A percentile compares a stretch with the other conserved stretches of the same genome.
Conservation (phyloP, 371 early-diverging fungal species). For the Catenaria anguillulae region DNA sequence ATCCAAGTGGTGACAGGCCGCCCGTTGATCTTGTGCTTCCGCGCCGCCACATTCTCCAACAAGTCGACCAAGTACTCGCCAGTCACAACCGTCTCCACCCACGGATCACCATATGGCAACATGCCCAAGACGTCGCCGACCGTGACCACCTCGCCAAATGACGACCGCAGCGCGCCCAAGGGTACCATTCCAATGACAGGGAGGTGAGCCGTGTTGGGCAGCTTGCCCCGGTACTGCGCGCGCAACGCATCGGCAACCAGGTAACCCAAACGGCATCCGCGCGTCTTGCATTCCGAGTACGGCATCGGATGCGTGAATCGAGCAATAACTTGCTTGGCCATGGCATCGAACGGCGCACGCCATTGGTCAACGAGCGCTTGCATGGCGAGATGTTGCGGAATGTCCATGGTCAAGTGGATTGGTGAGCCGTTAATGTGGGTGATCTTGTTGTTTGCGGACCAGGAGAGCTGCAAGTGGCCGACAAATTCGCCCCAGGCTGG, state of each 20-base stretch:
- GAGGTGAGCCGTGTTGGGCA: no score
- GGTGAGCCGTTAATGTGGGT: conserved; percentile 32
- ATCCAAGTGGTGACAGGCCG: conserved; percentile 10
- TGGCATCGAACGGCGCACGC: conserved; percentile 28
- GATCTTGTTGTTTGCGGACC: conserved; percentile 33
- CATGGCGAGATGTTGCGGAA: conserved; percentile 26
- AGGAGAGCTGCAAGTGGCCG: conserved; percentile 46
- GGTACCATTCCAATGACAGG: conserved; percentile 20
- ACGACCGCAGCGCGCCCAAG: conserved; percentile 42
- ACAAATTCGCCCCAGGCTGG: conserved; percentile 50
- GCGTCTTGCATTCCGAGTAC: conserved; percentile 24
- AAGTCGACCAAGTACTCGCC: conserved; percentile 13
- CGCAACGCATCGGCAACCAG: conserved; percentile 40
- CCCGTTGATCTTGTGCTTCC: not conserved
- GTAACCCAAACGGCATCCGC: conserved; percentile 41
- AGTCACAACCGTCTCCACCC: conserved; percentile 10
- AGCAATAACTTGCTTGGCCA: conserved; percentile 27
- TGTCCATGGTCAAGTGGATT: conserved; percentile 30
- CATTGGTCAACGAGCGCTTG: conserved; percentile 25
- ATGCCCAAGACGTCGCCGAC: conserved; percentile 31
- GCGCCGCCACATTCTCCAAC: conserved; percentile 12
- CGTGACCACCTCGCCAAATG: conserved; percentile 29
- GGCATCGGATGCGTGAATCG: conserved; percentile 22
- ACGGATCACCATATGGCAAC: conserved; percentile 28
- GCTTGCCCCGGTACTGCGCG: not conserved